Evolutionary conservation across 2,329 filamentous ascomycete genomes (phyloP).

Genomic region (Claviceps africana): DNA sequence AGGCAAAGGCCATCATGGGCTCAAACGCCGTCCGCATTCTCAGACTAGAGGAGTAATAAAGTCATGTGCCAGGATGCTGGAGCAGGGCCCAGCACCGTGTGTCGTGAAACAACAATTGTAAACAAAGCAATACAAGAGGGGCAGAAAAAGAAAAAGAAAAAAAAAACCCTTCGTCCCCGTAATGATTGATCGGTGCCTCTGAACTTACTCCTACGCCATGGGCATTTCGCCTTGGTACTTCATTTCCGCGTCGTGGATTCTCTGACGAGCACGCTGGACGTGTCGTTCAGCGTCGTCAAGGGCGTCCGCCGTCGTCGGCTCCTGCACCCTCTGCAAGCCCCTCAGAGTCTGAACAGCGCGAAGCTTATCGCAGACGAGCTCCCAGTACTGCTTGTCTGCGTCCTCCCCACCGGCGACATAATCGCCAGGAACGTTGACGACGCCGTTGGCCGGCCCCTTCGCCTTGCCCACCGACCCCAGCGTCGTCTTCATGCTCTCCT

Average conservation of each 20-base stretch:
- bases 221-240: slow-evolving; percentile 19
- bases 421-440: slow-evolving; percentile 22
- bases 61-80: background rate
- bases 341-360: slow-evolving; percentile 23
- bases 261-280: slow-evolving; percentile 17
- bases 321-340: slow-evolving; percentile 16
- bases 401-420: slow-evolving; percentile 17
- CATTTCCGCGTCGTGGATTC: slow-evolving; percentile 24
- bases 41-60: slow-evolving; percentile 13
- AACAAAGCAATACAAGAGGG: background rate
- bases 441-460: slow-evolving; percentile 19
- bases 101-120: background rate
- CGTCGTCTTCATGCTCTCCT: slow-evolving; percentile 18
- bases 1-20: slow-evolving; percentile 41
- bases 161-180: background rate
- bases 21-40: slow-evolving; percentile 44
- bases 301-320: slow-evolving; percentile 12
- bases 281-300: slow-evolving; percentile 16
- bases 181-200: background rate
- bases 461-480: slow-evolving; percentile 8
- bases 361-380: slow-evolving; percentile 27
- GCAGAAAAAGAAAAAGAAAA: background rate
- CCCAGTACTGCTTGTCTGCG: slow-evolving; percentile 23
- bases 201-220: slow-evolving; percentile 6
- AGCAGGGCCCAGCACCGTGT: slow-evolving; percentile 6